phyloP scores from a whole-genome alignment of 208 protist species.

The Balamuthia mandrillaris region DNA sequence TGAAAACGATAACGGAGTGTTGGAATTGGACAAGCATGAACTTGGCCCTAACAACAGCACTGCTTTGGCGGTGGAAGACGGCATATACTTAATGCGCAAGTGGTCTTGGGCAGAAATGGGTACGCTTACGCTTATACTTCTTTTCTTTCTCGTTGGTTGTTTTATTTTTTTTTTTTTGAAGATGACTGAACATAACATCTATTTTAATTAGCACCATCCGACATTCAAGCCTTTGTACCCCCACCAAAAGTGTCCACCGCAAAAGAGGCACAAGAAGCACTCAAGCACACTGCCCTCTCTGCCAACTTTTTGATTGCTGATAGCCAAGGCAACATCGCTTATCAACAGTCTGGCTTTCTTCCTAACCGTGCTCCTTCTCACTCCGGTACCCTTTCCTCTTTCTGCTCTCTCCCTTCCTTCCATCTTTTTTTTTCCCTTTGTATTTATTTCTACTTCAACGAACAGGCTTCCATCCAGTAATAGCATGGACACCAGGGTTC shows the following conservation, averaged over 20 bases:
- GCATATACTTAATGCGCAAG: too few relatives aligned
- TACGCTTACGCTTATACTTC: neutral
- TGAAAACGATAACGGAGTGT: slow-evolving; percentile 28
- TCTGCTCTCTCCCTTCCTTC: neutral
- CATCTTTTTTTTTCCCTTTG: neutral
- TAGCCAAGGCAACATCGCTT: slow-evolving; percentile 20
- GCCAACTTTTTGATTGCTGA: slow-evolving; percentile 3
- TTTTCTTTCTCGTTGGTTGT: neutral
- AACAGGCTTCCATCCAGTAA: neutral
- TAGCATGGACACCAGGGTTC: too few relatives aligned
- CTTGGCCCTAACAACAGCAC: neutral
- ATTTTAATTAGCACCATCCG: neutral
- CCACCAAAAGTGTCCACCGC: neutral
- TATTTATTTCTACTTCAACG: neutral
- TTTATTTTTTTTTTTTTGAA: neutral
- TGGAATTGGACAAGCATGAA: neutral
- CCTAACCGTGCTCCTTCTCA: neutral
- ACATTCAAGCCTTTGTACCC: neutral
- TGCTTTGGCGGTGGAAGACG: too few relatives aligned
- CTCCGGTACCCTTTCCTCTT: neutral
- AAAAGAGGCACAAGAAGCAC: neutral
- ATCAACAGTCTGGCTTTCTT: slow-evolving; percentile 9
- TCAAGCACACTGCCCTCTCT: neutral
- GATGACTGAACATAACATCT: neutral
- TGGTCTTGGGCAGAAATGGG: neutral